Evolutionary conservation across 768 basidiomycete genomes (phyloP).

Genomic region (Russula ochroleuca): DNA sequence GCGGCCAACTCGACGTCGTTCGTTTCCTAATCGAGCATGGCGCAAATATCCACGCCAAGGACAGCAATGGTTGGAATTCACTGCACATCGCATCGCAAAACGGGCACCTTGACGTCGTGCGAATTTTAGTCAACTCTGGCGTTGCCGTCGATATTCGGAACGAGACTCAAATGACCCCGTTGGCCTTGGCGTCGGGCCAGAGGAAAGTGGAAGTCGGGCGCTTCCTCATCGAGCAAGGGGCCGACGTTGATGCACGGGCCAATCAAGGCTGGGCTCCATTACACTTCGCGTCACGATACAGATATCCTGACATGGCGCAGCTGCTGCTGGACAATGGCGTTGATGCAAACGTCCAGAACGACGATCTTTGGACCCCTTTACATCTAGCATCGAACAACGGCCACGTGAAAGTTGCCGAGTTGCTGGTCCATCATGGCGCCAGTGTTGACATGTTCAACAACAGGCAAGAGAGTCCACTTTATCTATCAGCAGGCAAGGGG

Average conservation of each 20-base stretch:
- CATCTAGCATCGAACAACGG: not conserved
- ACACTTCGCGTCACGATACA: not conserved
- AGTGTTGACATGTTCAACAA: not conserved
- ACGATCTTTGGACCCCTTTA: not conserved
- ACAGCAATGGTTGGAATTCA: not conserved
- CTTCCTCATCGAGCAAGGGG: not conserved
- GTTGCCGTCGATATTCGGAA: not conserved
- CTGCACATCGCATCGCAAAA: not conserved
- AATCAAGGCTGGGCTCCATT: not conserved
- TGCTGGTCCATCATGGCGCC: not conserved
- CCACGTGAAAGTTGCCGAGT: not conserved
- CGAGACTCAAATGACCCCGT: not conserved
- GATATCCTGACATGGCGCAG: not conserved
- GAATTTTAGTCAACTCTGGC: not conserved
- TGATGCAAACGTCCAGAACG: not conserved
- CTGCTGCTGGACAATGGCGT: not conserved
- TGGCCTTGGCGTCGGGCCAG: not conserved
- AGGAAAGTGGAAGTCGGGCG: not conserved
- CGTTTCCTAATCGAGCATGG: not conserved
- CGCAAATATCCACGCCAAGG: not conserved
- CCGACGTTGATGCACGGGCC: not conserved
- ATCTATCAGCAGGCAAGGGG: constrained; percentile 5
- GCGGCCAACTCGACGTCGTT: not conserved
- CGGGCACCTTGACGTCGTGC: not conserved
- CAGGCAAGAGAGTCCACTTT: not conserved